Base-by-base conservation (phyloP, 495 filamentous ascomycete genomes). In the Penicillium nucicola region DNA sequence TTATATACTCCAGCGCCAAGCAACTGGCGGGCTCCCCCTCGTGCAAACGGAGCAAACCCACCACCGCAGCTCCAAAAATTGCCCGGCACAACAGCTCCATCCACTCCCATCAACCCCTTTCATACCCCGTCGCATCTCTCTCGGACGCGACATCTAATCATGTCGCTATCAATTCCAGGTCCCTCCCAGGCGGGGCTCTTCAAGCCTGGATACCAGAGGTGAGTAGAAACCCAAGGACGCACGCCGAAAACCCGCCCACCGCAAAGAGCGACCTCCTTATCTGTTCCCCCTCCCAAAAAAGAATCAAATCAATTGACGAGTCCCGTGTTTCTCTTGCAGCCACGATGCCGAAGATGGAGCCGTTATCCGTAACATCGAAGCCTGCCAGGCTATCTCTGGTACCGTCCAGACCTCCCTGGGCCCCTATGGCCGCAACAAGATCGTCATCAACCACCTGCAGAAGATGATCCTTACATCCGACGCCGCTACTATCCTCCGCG, bases 401-500 rank as follows among this genome's bases (percentile, higher is more conserved):
- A 99, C 95, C 40, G 95, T 99, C 25, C 89, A 95, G 76, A 97
- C 95, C 42, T 97, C 92, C 40, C 80, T 99, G 32, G 93, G 95
- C 42, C 95, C 95, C 44, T 97, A 93, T 68, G 95, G 95, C 64
- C 89, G 95, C 70, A 99, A 97, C 79, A 99, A 99, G 78, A 96
- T 99, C 70, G 89, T 99, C 76, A 97, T 99, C 79, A 99, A 97
- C 75, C 95, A 99, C 76, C 80, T 99, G 50, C 91, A 96, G 74
- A 99, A 99, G 80, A 96, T 97, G 93, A 92, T 96, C 54, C 80
- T 99, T 50, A 99, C 95, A 50, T 96, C 90, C 38, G 95, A 99
- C 67, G 95, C 95, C 33, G 95, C 95, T 55, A 96, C 93, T 20
- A 99, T 99, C 56, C 78, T 99, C 46, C 87, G 90, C 61, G 95